Evolutionary conservation across 768 basidiomycete genomes (phyloP).

Genomic region (Leccinellum rugosiceps): DNA sequence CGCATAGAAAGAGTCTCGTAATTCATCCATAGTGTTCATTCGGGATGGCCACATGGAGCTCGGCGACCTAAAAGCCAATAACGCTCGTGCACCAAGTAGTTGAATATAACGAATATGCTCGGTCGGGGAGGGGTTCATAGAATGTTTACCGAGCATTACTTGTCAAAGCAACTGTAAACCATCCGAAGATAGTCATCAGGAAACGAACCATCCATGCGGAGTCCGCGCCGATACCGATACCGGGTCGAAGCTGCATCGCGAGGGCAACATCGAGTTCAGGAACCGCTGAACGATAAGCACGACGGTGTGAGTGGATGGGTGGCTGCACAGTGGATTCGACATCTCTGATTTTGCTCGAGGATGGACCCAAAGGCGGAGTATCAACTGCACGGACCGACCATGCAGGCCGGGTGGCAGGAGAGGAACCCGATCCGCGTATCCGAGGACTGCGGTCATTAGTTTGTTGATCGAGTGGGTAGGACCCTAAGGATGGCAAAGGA

Average conservation of each 20-base stretch:
- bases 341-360: slow-evolving; percentile 1
- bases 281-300: slow-evolving; percentile 41
- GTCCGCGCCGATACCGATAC: slow-evolving; percentile 66
- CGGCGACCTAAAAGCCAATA: neutral
- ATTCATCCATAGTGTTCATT: slow-evolving; percentile 6
- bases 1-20: slow-evolving; percentile 5
- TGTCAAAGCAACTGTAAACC: slow-evolving; percentile 62
- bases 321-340: slow-evolving; percentile 7
- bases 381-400: slow-evolving; percentile 31
- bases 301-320: slow-evolving; percentile 21
- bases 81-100: neutral
- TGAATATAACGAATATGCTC: neutral
- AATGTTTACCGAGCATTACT: slow-evolving; percentile 27
- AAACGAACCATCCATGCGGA: slow-evolving; percentile 79
- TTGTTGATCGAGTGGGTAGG: slow-evolving; percentile 6
- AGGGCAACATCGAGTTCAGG: slow-evolving; percentile 60
- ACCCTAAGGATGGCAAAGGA: slow-evolving; percentile 5
- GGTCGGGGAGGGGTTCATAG: neutral
- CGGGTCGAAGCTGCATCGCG: slow-evolving; percentile 75
- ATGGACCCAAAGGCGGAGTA: slow-evolving; percentile 19
- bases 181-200: slow-evolving; percentile 76
- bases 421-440: slow-evolving; percentile 14
- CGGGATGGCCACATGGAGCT: neutral
- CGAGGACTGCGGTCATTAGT: slow-evolving; percentile 8
- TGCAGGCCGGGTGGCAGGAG: slow-evolving; percentile 19